Conservation (phyloP, 306 rosid species). For the Fragaria iinumae region DNA sequence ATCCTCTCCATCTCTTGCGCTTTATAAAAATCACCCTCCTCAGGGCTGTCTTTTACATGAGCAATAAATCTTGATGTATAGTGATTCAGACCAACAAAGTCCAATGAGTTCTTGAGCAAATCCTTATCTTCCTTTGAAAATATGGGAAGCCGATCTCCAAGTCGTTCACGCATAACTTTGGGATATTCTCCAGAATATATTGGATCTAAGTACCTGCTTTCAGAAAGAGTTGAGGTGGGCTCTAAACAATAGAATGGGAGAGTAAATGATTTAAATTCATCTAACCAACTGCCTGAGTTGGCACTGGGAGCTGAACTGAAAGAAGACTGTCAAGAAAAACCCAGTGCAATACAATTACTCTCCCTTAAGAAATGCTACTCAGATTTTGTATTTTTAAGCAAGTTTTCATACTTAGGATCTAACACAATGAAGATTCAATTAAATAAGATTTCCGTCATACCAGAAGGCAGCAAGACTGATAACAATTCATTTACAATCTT, state of each 20-base stretch:
- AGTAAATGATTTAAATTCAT: not conserved
- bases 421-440: not conserved
- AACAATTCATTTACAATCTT: constrained; percentile 12
- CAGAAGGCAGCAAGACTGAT: not conserved
- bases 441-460: not conserved
- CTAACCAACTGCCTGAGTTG: constrained; percentile 4
- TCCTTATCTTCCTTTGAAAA: constrained; percentile 76
- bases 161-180: constrained; percentile 59
- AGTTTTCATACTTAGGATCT: not conserved
- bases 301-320: not conserved
- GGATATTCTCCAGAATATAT: constrained; percentile 83
- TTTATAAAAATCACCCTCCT: constrained; percentile 42
- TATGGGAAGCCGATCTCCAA: constrained; percentile 82
- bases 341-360: not conserved
- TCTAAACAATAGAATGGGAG: constrained; percentile 3
- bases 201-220: constrained; percentile 73
- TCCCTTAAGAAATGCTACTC: not conserved
- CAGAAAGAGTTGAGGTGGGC: constrained; percentile 4
- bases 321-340: not conserved
- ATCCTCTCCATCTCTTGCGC: constrained; percentile 55
- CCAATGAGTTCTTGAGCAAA: constrained; percentile 54
- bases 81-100: constrained; percentile 83
- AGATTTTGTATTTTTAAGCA: not conserved
- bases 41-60: constrained; percentile 40
- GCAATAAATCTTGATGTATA: constrained; percentile 87